Evolutionary conservation across 164 flowering plant genomes (phyloP), one percentile per base, ranked within the genome.

Genomic region (Warburgia ugandensis): DNA sequence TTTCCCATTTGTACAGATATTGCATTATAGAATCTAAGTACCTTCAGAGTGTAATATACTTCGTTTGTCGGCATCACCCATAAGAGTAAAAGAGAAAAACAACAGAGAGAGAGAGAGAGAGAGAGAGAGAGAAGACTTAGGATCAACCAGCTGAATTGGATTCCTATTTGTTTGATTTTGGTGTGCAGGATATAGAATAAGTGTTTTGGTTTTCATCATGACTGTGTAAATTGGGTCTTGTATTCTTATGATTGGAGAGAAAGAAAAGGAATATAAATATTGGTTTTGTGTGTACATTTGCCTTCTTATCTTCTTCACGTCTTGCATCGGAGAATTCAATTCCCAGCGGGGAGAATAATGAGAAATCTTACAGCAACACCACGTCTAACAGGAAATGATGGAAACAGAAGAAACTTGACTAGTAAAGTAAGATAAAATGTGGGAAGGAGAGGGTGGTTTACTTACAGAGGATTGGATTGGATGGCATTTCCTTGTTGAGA

Each of bases 151-250:
- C 50, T 59, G 60, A 54, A 50, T 33, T 56, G 63, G 69, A 65
- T 67, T 66, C 73, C 73, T 66, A 48, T 65, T 54, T 49, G 35
- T 56, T 60, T 52, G 40, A 39, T 57, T 65, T 63, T 50, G 68
- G 82, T 77, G 79, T 78, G 84, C 69, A 65, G 54, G 71, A 61
- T 65, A 72, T 68, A 72, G 75, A 70, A 73, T 59, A 58, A 37
- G 29, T 6, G 56, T 43, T 36, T 29, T 44, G 53, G 44, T 63
- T 57, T 32, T 41, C 32, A 17, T 27, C 35, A 39, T 33, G 31
- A 29, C 42, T 57, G 65, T 61, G 9, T 5, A 9, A 57, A 45
- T 39, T 61, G 55, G 60, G 72, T 68, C 56, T 59, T 69, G 50
- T 52, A 60, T 69, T 23, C 68, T 46, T 49, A 26, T 44, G 7